phyloP scores from a whole-genome alignment of 2,329 filamentous ascomycete species.

The Sphaerostilbella broomeana region DNA sequence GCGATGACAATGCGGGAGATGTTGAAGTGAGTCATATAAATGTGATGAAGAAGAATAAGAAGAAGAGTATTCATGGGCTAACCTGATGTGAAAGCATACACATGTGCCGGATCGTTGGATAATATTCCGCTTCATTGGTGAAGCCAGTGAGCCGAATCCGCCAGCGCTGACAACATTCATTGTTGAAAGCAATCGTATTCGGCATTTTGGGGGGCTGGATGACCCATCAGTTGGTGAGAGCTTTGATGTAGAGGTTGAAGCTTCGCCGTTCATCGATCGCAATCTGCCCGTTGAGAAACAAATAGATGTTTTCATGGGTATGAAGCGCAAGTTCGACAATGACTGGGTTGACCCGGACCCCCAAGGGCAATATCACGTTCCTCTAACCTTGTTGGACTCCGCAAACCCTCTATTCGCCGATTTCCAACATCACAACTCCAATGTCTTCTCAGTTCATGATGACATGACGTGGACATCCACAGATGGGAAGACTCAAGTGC shows the following conservation, averaged over 20 bases:
- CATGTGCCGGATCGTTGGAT: background rate
- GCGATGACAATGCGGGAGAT: background rate
- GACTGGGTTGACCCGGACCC: background rate
- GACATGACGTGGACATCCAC: background rate
- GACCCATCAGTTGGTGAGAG: background rate
- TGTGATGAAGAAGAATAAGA: no score
- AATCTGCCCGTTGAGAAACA: background rate
- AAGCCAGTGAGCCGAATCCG: background rate
- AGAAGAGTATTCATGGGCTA: no score
- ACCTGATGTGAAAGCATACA: background rate
- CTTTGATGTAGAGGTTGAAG: background rate
- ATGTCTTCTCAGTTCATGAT: background rate
- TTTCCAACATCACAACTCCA: slow-evolving; percentile 1
- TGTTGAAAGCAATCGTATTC: background rate
- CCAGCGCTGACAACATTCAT: background rate
- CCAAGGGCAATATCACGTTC: background rate
- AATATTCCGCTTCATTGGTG: background rate
- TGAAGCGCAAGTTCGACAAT: background rate
- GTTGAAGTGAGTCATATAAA: background rate
- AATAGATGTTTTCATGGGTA: background rate
- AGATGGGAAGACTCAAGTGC: background rate
- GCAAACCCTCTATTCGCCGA: slow-evolving; percentile 1
- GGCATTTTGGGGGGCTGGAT: background rate
- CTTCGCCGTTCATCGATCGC: background rate
- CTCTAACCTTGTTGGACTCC: background rate